These are phyloP conservation scores for Peronospora tabacina DNA, from an alignment of 352 stramenopile genomes.

Conservation along the genomic window DNA sequence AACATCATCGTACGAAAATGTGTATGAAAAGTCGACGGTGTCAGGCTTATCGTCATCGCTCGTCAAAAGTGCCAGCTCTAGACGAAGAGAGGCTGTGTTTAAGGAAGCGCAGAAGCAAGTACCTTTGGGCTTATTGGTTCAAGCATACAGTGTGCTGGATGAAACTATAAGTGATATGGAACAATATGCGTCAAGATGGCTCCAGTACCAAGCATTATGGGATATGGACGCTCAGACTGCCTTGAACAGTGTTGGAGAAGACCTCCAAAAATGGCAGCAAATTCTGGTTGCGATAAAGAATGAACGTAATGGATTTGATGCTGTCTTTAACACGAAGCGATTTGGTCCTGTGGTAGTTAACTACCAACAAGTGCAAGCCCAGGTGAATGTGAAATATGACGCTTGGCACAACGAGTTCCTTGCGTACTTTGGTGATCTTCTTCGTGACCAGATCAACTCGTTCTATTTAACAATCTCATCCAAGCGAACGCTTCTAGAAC, in stretches of 20 bases:
- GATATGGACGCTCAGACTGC: conserved; percentile 95
- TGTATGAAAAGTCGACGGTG: conserved; percentile 65
- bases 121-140: conserved; percentile 53
- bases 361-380: conserved; percentile 88
- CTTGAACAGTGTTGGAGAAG: conserved; percentile 87
- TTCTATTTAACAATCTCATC: conserved; percentile 83
- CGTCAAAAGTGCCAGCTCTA: conserved; percentile 47
- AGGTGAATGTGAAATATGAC: conserved; percentile 98
- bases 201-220: conserved; percentile 98
- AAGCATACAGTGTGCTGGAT: conserved; percentile 74
- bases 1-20: conserved; percentile 81
- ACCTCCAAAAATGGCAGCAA: conserved; percentile 95
- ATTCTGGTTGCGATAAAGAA: conserved; percentile 95
- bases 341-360: conserved; percentile 89
- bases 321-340: conserved; percentile 74
- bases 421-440: conserved; percentile 90
- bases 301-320: conserved; percentile 93
- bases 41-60: conserved; percentile 51
- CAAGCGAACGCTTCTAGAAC: conserved; percentile 88
- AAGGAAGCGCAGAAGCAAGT: conserved; percentile 60
- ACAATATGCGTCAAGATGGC: conserved; percentile 92
- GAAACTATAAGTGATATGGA: conserved; percentile 77
- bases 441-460: conserved; percentile 89
- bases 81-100: conserved; percentile 61
- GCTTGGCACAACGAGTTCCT: conserved; percentile 99